Percentiles rank a stretch among this genome's conserved stretches.
phyloP scores from a whole-genome alignment of 202 grass and related monocot species.

The Alloteropsis angusta region DNA sequence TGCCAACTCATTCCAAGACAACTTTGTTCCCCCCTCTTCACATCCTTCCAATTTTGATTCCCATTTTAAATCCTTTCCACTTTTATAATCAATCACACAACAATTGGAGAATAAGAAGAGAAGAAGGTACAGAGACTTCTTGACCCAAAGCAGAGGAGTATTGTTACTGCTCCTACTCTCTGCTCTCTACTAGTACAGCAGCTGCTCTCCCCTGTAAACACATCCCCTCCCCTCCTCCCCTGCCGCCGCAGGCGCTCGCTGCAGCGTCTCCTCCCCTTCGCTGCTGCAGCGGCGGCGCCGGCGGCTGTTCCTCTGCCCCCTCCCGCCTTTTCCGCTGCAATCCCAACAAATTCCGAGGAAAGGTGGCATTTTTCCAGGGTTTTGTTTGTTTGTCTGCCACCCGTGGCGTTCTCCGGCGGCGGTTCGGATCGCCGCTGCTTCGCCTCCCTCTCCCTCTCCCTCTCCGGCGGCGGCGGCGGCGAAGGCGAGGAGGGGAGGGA shows the following conservation, averaged over 20 bases:
- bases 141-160: constrained; percentile 8
- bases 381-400: not conserved
- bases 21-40: not conserved
- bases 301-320: not conserved
- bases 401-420: not conserved
- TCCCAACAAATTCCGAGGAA: not conserved
- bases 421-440: not conserved
- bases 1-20: constrained; percentile 14
- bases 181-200: not conserved
- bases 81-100: not conserved
- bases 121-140: not conserved
- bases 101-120: not conserved
- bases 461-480: constrained; percentile 9
- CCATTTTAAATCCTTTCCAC: not conserved
- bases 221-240: not conserved
- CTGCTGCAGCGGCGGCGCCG: not conserved
- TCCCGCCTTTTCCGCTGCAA: not conserved
- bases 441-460: not conserved
- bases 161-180: not conserved
- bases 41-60: not conserved
- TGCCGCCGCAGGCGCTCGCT: not conserved
- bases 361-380: not conserved
- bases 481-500: not conserved
- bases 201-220: not conserved
- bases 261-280: constrained; percentile 10